phyloP scores from a whole-genome alignment of 257 asterid species.

The Craterostigma plantagineum region DNA sequence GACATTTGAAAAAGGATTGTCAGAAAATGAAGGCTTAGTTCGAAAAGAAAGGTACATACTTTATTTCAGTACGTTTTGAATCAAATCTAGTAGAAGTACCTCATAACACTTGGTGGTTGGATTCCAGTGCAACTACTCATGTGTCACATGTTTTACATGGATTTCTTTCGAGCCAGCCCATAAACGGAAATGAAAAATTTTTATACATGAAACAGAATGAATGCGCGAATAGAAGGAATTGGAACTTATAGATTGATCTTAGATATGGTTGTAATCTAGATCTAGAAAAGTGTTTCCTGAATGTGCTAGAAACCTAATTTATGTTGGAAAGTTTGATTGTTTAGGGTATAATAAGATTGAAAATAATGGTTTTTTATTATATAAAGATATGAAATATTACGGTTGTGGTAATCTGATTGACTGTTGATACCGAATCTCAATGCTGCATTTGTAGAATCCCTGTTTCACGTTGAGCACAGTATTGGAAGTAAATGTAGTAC shows the following conservation, averaged over 20 bases:
- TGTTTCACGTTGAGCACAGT: background rate
- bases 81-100: background rate
- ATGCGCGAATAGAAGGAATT: too few species aligned
- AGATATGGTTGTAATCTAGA: too few species aligned
- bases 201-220: background rate
- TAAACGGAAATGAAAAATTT: background rate
- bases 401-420: background rate
- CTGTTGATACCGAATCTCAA: background rate
- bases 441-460: background rate
- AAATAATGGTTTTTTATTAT: too few species aligned
- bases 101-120: slow-evolving; percentile 2
- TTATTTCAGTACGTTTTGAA: background rate
- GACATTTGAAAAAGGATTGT: background rate
- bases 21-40: background rate
- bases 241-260: too few species aligned
- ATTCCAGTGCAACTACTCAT: background rate
- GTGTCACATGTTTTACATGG: background rate
- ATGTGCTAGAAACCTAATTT: too few species aligned
- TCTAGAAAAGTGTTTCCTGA: too few species aligned
- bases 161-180: background rate
- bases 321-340: too few species aligned
- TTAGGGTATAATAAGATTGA: too few species aligned
- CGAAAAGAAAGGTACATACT: background rate
- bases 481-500: background rate
- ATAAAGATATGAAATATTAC: background rate